phyloP scores from a whole-genome alignment of 2,329 filamentous ascomycete species.

The Aspergillus unguis region DNA sequence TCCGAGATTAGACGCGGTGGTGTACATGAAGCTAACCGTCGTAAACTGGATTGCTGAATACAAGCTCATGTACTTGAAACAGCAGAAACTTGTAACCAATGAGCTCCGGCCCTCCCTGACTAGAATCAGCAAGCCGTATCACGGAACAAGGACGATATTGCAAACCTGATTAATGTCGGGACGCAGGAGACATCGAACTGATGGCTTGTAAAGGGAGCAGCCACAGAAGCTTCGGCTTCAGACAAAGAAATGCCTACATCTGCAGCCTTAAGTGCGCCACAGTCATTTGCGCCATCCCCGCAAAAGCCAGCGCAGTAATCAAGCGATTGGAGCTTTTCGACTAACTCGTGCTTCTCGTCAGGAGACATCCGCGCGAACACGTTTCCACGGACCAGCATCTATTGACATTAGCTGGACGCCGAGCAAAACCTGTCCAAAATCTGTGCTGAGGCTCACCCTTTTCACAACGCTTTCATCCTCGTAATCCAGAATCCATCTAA shows the following conservation, averaged over 20 bases:
- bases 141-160: too few relatives aligned
- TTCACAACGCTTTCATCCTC: slow-evolving; percentile 75
- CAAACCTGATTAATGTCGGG: slow-evolving; percentile 76
- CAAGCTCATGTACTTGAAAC: slow-evolving; percentile 99
- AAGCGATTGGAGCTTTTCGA: slow-evolving; percentile 94
- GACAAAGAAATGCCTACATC: slow-evolving; percentile 97
- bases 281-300: slow-evolving; percentile 96
- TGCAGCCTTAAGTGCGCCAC: slow-evolving; percentile 91
- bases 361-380: slow-evolving; percentile 98
- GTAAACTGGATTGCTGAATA: slow-evolving; percentile 99
- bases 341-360: slow-evolving; percentile 95
- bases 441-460: slow-evolving; percentile 48
- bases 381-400: slow-evolving; percentile 88
- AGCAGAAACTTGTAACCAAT: slow-evolving; percentile 97
- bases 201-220: slow-evolving; percentile 94
- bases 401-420: background rate
- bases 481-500: slow-evolving; percentile 94
- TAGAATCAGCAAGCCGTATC: slow-evolving; percentile 16
- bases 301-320: slow-evolving; percentile 96
- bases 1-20: slow-evolving; percentile 86
- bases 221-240: slow-evolving; percentile 94
- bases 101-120: slow-evolving; percentile 83
- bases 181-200: slow-evolving; percentile 97
- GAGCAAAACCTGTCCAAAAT: background rate
- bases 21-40: slow-evolving; percentile 93